These are phyloP conservation scores for Globisporangium paddicum DNA, from an alignment of 352 stramenopile genomes.

Conservation along the genomic window DNA sequence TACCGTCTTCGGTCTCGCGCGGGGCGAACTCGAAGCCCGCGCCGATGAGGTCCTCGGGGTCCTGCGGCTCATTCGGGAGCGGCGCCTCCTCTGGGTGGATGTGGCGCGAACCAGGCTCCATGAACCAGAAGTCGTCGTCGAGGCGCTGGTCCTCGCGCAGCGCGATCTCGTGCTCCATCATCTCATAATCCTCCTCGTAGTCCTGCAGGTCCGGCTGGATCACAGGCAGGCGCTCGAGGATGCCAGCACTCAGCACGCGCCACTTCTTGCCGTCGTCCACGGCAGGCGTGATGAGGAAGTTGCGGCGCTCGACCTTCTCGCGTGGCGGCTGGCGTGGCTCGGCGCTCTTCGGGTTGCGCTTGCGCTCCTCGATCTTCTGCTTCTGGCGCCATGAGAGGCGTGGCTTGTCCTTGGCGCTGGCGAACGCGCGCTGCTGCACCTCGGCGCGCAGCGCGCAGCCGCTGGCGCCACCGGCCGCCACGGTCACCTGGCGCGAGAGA, in stretches of 20 bases:
- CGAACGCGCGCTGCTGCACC: slow-evolving; percentile 39
- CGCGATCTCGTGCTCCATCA: slow-evolving; percentile 73
- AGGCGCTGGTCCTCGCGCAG: slow-evolving; percentile 73
- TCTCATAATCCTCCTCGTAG: slow-evolving; percentile 71
- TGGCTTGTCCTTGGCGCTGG: slow-evolving; percentile 37
- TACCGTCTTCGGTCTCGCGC: slow-evolving; percentile 65
- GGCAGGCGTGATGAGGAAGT: slow-evolving; percentile 45
- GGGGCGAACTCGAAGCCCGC: slow-evolving; percentile 73
- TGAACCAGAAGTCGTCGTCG: slow-evolving; percentile 84
- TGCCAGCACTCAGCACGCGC: slow-evolving; percentile 62
- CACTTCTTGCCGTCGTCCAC: slow-evolving; percentile 80
- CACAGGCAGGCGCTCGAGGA: slow-evolving; percentile 71
- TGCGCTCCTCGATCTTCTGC: slow-evolving; percentile 45
- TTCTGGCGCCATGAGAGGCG: slow-evolving; percentile 66
- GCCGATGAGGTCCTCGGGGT: slow-evolving; percentile 67
- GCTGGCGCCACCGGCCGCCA: neutral
- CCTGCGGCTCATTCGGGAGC: slow-evolving; percentile 47
- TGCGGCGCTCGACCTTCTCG: slow-evolving; percentile 41
- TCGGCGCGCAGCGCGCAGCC: slow-evolving; percentile 9
- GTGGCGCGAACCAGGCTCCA: slow-evolving; percentile 66
- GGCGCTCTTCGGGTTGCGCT: slow-evolving; percentile 27
- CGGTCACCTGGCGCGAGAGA: slow-evolving; percentile 16
- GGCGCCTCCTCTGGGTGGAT: slow-evolving; percentile 74
- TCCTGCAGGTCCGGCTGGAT: slow-evolving; percentile 70
- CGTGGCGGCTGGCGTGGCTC: slow-evolving; percentile 45